Evolutionary conservation across 2,329 filamentous ascomycete genomes (phyloP), one percentile per base, ranked within the genome.

Genomic region (Aspergillus niger): DNA sequence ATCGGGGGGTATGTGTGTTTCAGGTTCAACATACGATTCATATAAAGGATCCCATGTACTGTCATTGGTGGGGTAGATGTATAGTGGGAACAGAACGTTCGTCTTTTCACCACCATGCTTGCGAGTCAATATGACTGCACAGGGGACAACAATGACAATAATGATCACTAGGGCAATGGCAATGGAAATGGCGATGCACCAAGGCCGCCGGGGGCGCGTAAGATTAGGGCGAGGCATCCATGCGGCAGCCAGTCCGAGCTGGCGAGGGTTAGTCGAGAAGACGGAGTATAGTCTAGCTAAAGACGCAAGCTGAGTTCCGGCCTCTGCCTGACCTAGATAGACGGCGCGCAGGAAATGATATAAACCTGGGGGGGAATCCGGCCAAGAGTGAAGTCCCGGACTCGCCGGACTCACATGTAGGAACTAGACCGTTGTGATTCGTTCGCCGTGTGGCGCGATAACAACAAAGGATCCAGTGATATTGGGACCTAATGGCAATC

Each of bases 21-120:
- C 13, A 36, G 30, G 28, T 30, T 13, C 28, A 11, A 64, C 60
- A 24, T 51, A 63, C 63, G 66, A 61, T 5, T 69, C 56, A 28
- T 67, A 71, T 26, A 72, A 60, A 2, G 69, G 63, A 6, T 48
- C 52, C 69, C 69, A 72, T 22, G 62, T 66, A n/a, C 58, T 56
- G 50, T 60, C 61, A 7, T 59, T 59, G 5, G 62, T 64, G 2
- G 69, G 69, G 55, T 67, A 70, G 44, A 66, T 56, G n/a, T 72
- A 72, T n/a, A 72, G 52, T 2, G 69, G 69, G 20, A 71, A 58
- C 28, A 72, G 30, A 13, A 71, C 63, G 3, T 53, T 65, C 8
- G 49, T 51, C 8, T 56, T 26, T 43, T 63, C 50, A 6, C 58
- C 55, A 11, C 38, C 41, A 3, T 61, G 47, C 10, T 52, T 57